A percentile compares a stretch with the other conserved stretches of the same genome.
phyloP scores from a whole-genome alignment of 331 rosid genomes.

The Phaseolus coccineus region DNA sequence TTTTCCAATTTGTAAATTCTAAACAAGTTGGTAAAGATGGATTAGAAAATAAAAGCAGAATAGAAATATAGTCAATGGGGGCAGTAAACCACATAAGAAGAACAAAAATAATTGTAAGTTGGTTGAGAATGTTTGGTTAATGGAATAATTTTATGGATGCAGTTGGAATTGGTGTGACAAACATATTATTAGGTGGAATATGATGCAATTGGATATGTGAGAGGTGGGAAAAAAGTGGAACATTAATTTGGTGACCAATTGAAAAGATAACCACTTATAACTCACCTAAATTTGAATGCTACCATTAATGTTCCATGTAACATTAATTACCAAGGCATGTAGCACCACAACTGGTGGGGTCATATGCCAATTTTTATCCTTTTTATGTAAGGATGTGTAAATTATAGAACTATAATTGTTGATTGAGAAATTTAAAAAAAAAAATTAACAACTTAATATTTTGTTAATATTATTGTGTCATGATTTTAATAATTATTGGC shows the following conservation, averaged over 20 bases:
- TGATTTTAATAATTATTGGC: too few species aligned
- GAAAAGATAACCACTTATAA: background rate
- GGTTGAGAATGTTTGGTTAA: slow-evolving; percentile 13
- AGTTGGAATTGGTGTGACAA: slow-evolving; percentile 43
- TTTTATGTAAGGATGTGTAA: background rate
- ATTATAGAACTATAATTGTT: background rate
- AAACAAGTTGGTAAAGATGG: background rate
- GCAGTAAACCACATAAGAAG: background rate
- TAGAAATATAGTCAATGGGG: slow-evolving; percentile 3
- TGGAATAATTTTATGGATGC: slow-evolving; percentile 24
- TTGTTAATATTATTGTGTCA: too few species aligned
- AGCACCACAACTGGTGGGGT: background rate
- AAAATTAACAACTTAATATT: too few species aligned
- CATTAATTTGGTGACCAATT: slow-evolving; percentile 12
- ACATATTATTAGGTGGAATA: background rate
- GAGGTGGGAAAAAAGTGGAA: background rate
- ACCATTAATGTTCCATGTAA: background rate
- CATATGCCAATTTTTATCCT: background rate
- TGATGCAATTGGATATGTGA: background rate
- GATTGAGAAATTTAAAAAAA: too few species aligned
- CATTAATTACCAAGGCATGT: background rate
- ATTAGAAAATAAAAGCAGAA: background rate
- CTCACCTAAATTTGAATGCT: slow-evolving; percentile 9
- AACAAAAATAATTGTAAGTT: background rate
- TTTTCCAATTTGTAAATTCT: too few species aligned